Evolutionary conservation across 768 basidiomycete species (phyloP), one percentile per base, ranked within the genome.

Genomic region (Boletus pseudo-olivaceus): DNA sequence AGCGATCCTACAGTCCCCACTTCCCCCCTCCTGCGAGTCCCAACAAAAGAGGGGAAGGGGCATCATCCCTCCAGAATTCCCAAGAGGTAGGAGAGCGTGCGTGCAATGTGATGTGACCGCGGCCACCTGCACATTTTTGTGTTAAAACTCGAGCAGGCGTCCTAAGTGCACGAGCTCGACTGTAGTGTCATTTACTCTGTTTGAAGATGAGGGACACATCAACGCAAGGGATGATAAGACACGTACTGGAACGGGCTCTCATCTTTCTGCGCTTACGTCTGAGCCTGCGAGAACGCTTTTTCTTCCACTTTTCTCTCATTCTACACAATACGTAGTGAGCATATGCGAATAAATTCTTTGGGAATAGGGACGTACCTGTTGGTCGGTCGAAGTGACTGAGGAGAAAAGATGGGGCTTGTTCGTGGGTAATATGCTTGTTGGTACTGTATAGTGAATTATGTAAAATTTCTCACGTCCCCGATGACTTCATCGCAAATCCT

Each of bases 281-380:
- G 78, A 93, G 91, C 71, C 91, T 89, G 73, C 90, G 85, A 61
- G 90, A 90, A 72, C 90, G 83, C 82, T 93, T 93, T 78, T 93
- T 93, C 85, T 92, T 92, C 90, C 90, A 93, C 86, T 93, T 93
- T 76, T 92, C 90, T 89, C 90, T 90, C 90, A 92, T 93, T 61
- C 82, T 87, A 50, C 14, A n/a, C 17, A 11, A 19, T 33, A 23
- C 0, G 12, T 2, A 0, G 15, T 67, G 48, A 62, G 49, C 15
- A 34, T 38, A 26, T 2, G 6, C 20, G 26, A 3, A 5, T 19
- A 2, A 0, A 34, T 39, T n/a, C 2, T 7, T 8, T 27, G 5
- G 5, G 9, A 30, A 42, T 19, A 8, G 26, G 10, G 30, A 57
- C 65, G 12, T 47, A 71, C 73, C 61, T 65, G 67, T 50, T 47